phyloP scores from a whole-genome alignment of 352 stramenopile genomes.

The Phytophthora sojae region DNA sequence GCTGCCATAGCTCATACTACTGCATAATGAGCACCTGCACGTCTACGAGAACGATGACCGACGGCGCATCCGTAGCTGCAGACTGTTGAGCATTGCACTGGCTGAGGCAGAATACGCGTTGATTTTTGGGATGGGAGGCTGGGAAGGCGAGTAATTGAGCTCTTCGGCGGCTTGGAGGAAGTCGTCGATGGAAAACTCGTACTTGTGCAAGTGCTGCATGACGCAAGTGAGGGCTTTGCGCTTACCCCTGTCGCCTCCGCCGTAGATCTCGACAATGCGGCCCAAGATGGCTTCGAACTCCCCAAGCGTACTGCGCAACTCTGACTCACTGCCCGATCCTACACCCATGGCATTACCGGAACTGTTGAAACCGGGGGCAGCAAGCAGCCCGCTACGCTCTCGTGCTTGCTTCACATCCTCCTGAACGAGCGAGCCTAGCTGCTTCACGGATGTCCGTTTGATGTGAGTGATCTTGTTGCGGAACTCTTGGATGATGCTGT shows the following conservation, averaged over 20 bases:
- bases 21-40: neutral
- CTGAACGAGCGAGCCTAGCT: slow-evolving; percentile 39
- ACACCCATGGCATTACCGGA: slow-evolving; percentile 3
- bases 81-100: slow-evolving; percentile 50
- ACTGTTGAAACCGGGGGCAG: slow-evolving; percentile 12
- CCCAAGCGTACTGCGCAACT: slow-evolving; percentile 59
- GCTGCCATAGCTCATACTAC: neutral
- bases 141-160: slow-evolving; percentile 33
- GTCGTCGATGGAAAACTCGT: slow-evolving; percentile 83
- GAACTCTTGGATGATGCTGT: slow-evolving; percentile 78
- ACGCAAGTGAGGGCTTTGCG: slow-evolving; percentile 75
- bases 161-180: slow-evolving; percentile 72
- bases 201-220: slow-evolving; percentile 84
- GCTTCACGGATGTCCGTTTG: slow-evolving; percentile 62
- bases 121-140: slow-evolving; percentile 10
- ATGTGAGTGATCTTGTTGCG: slow-evolving; percentile 85
- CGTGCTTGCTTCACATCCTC: slow-evolving; percentile 47
- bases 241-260: slow-evolving; percentile 74
- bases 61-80: slow-evolving; percentile 66
- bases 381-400: slow-evolving; percentile 40
- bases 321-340: slow-evolving; percentile 22
- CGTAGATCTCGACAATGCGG: slow-evolving; percentile 72
- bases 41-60: slow-evolving; percentile 58
- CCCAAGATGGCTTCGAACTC: slow-evolving; percentile 64
- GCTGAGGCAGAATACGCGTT: slow-evolving; percentile 15